Conservation (phyloP, 192 early-diverging fungal genomes). For the Bifiguratus adelaidae region DNA sequence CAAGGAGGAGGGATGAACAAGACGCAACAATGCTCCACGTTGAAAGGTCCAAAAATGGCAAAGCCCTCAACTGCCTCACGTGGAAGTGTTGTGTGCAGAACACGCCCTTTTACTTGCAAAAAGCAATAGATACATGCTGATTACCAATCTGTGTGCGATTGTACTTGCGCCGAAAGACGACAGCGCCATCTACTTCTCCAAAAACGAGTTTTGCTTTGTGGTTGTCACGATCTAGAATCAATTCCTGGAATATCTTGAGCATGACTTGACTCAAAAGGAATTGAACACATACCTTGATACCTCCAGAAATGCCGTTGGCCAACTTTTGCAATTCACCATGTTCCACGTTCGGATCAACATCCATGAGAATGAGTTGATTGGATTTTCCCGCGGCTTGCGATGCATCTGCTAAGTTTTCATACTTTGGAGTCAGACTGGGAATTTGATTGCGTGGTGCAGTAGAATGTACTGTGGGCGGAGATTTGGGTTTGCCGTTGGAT, state of each 20-base stretch:
- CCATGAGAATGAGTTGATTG: background rate
- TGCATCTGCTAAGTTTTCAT: no score
- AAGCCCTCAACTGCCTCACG: no score
- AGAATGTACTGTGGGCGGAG: no score
- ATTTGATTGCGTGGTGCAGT: no score
- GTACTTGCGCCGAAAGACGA: slow-evolving; percentile 9
- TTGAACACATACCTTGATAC: slow-evolving; percentile 5
- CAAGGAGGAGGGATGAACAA: no score
- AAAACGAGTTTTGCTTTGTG: slow-evolving; percentile 6
- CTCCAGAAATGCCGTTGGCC: slow-evolving; percentile 4
- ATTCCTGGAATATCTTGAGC: background rate
- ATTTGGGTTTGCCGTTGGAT: no score
- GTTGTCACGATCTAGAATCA: slow-evolving; percentile 4
- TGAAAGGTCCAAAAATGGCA: no score
- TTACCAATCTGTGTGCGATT: slow-evolving; percentile 6
- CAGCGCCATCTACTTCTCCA: slow-evolving; percentile 5
- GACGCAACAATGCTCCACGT: no score
- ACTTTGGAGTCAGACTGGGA: no score
- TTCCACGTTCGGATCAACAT: background rate
- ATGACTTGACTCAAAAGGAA: background rate
- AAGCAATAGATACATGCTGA: slow-evolving; percentile 3
- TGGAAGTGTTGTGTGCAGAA: no score
- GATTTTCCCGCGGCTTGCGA: background rate
- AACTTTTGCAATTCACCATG: background rate
- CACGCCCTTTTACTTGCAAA: no score